phyloP scores from a whole-genome alignment of 257 asterid species.

The Cruciata laevipes region DNA sequence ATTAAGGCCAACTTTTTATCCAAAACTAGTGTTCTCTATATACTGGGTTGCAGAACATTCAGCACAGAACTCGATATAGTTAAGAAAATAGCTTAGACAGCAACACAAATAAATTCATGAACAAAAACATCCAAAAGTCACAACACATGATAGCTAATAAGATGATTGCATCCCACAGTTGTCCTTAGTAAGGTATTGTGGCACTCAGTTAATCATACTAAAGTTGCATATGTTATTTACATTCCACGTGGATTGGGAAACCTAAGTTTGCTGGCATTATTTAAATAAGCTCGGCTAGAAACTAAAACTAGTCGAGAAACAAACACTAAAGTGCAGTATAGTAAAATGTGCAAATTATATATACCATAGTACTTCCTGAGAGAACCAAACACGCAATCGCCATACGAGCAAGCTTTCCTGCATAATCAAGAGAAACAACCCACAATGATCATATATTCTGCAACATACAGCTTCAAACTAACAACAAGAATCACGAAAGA shows the following conservation, averaged over 20 bases:
- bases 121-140: too few relatives aligned
- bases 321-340: neutral
- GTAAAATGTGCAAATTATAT: neutral
- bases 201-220: neutral
- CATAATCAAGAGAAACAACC: neutral
- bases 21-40: too few relatives aligned
- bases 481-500: neutral
- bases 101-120: too few relatives aligned
- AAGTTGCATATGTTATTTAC: neutral
- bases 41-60: too few relatives aligned
- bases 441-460: neutral
- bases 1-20: neutral
- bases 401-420: slow-evolving; percentile 8
- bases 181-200: neutral
- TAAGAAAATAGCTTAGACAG: neutral
- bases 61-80: too few relatives aligned
- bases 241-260: neutral
- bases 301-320: neutral
- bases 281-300: neutral
- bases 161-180: too few relatives aligned
- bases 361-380: neutral
- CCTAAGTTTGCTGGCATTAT: neutral
- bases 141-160: too few relatives aligned
- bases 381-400: neutral
- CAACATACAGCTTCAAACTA: neutral